These are phyloP conservation scores for Penicillium riverlandense DNA, from an alignment of 495 filamentous ascomycete genomes.

Conservation along the genomic window DNA sequence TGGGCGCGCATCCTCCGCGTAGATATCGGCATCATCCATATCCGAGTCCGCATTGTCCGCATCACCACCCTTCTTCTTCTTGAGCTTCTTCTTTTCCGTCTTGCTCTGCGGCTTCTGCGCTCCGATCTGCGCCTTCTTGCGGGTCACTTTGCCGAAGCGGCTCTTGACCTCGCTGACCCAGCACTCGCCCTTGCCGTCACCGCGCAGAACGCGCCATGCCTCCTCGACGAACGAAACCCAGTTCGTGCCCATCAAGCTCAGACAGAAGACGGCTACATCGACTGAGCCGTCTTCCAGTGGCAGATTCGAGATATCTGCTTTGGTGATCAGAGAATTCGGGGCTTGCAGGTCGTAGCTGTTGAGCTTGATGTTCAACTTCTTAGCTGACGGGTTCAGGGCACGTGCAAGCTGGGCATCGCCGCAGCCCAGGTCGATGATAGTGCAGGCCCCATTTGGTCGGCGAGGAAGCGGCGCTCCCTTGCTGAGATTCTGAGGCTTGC, in stretches of 20 bases:
- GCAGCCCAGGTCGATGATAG: constrained; percentile 82
- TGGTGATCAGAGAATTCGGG: constrained; percentile 63
- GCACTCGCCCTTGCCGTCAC: constrained; percentile 79
- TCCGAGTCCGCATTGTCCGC: constrained; percentile 31
- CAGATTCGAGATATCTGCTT: constrained; percentile 80
- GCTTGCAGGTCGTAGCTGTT: constrained; percentile 61
- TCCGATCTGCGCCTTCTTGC: constrained; percentile 50
- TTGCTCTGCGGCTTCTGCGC: constrained; percentile 58
- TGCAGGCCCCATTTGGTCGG: constrained; percentile 52
- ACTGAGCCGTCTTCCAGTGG: constrained; percentile 63
- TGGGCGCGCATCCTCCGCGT: constrained; percentile 40
- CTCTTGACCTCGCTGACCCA: constrained; percentile 97
- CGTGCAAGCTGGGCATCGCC: constrained; percentile 67
- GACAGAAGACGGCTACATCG: constrained; percentile 86
- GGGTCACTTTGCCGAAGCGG: constrained; percentile 64
- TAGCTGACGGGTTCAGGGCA: constrained; percentile 43
- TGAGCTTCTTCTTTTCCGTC: constrained; percentile 40
- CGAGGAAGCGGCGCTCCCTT: constrained; percentile 36
- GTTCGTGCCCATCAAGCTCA: constrained; percentile 97
- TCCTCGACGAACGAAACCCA: constrained; percentile 95
- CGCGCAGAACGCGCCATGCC: constrained; percentile 75
- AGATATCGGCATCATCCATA: constrained; percentile 39
- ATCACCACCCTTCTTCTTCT: constrained; percentile 24
- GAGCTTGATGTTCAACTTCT: constrained; percentile 61
- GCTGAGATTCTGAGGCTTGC: constrained; percentile 25